Evolutionary conservation across 2,329 filamentous ascomycete genomes (phyloP).

Genomic region (Calonectria ilicicola): DNA sequence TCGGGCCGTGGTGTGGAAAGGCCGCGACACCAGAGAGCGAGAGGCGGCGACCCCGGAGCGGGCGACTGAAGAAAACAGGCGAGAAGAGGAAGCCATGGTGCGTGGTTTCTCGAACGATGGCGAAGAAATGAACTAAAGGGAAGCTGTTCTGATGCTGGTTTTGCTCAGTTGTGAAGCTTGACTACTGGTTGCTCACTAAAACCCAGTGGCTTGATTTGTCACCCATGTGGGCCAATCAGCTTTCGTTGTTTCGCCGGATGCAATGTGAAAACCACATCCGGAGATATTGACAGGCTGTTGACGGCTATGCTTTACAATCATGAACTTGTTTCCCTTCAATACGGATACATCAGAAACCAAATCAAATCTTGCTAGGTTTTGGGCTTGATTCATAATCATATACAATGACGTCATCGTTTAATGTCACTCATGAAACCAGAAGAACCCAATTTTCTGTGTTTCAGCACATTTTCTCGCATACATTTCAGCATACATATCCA

Average conservation of each 20-base stretch:
- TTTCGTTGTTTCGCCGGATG: background rate
- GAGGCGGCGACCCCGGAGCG: constrained; percentile 28
- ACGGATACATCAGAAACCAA: no score
- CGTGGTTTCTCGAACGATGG: background rate
- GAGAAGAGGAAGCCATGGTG: constrained; percentile 35
- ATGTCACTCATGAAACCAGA: no score
- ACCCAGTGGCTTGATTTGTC: constrained; percentile 17
- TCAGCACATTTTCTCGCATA: background rate
- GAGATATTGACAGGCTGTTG: background rate
- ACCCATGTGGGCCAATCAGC: constrained; percentile 7
- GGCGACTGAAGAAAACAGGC: constrained; percentile 31
- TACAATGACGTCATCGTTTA: no score
- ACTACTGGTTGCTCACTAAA: background rate
- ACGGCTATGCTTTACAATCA: background rate
- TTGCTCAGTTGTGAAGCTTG: background rate
- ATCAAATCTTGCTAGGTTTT: background rate
- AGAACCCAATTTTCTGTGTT: background rate
- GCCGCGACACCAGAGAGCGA: constrained; percentile 31
- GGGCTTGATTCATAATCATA: no score
- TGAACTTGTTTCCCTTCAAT: background rate
- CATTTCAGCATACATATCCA: background rate
- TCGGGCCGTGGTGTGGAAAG: constrained; percentile 52
- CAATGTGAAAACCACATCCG: background rate
- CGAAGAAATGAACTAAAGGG: background rate
- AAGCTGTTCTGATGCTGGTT: background rate